Evolutionary conservation across 768 basidiomycete species (phyloP).

Genomic region (Gelatoporia subvermispora): DNA sequence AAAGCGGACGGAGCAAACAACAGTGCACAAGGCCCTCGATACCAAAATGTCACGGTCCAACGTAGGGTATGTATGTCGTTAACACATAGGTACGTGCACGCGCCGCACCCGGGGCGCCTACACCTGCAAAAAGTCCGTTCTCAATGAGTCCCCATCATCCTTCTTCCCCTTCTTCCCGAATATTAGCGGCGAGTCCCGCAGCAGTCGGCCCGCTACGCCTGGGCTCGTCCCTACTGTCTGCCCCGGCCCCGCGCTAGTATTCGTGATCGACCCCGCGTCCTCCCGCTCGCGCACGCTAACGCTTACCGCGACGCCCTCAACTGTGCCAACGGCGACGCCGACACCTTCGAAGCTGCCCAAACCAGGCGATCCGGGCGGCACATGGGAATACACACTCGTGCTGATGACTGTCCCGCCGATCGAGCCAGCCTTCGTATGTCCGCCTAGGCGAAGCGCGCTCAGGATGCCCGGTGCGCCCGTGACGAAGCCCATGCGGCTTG

Average conservation of each 20-base stretch:
- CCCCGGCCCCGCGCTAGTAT: not conserved
- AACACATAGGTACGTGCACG: not conserved
- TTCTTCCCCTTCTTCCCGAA: constrained; percentile 5
- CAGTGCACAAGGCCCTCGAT: no score
- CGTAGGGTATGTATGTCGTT: constrained; percentile 2
- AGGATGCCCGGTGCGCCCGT: not conserved
- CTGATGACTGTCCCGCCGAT: not conserved
- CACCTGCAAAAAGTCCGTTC: constrained; percentile 23
- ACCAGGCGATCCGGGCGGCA: not conserved
- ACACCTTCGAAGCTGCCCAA: not conserved
- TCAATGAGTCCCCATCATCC: constrained; percentile 22
- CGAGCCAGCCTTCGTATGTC: not conserved
- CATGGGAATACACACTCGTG: not conserved
- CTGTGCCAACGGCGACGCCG: not conserved
- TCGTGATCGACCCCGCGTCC: not conserved
- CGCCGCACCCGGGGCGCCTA: not conserved
- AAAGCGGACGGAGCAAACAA: no score
- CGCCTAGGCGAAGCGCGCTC: not conserved
- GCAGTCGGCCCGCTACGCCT: constrained; percentile 10
- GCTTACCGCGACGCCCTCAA: not conserved
- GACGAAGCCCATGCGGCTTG: not conserved
- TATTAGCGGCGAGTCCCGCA: constrained; percentile 12
- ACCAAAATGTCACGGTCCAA: no score
- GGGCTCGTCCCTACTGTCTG: not conserved
- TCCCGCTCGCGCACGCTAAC: not conserved